These are phyloP conservation scores for Dactylellina leptospora DNA, from an alignment of 2,329 filamentous ascomycete genomes.

Conservation along the genomic window DNA sequence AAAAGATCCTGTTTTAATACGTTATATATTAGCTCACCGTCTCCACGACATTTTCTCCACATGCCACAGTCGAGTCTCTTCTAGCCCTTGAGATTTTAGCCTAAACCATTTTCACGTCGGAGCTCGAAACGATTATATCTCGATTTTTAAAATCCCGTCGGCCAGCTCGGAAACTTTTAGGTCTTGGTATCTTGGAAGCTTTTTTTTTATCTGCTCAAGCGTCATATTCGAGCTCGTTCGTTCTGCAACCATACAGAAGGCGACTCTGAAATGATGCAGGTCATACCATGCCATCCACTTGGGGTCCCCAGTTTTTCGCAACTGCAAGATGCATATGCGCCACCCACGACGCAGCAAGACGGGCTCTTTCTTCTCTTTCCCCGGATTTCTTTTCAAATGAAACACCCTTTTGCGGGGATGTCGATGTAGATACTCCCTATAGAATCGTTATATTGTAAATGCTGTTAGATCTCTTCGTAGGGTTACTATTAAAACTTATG, in stretches of 20 bases:
- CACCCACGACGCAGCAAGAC: slow-evolving; percentile 13
- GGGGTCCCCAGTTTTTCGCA: slow-evolving; percentile 14
- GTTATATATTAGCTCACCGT: not conserved
- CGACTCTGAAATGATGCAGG: too few species aligned
- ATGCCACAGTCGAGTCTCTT: slow-evolving; percentile 9
- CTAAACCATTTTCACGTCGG: slow-evolving; percentile 19
- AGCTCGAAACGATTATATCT: slow-evolving; percentile 35
- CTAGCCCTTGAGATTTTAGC: slow-evolving; percentile 19
- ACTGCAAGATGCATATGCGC: slow-evolving; percentile 13
- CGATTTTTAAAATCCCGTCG: slow-evolving; percentile 42
- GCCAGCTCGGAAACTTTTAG: slow-evolving; percentile 34
- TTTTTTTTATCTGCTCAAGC: too few species aligned
- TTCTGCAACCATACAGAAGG: too few species aligned
- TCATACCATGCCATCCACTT: too few species aligned
- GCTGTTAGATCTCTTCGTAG: not conserved
- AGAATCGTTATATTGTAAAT: not conserved
- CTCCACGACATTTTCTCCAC: slow-evolving; percentile 5
- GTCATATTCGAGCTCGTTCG: too few species aligned
- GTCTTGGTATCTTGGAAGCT: too few species aligned
- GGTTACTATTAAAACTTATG: too few species aligned
- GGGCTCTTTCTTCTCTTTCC: slow-evolving; percentile 20
- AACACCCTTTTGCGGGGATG: slow-evolving; percentile 10
- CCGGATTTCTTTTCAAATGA: slow-evolving; percentile 37
- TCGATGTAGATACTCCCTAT: slow-evolving; percentile 14
- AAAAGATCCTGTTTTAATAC: not conserved